Base-by-base conservation (phyloP, 352 stramenopile species). In the Thraustotheca clavata region DNA sequence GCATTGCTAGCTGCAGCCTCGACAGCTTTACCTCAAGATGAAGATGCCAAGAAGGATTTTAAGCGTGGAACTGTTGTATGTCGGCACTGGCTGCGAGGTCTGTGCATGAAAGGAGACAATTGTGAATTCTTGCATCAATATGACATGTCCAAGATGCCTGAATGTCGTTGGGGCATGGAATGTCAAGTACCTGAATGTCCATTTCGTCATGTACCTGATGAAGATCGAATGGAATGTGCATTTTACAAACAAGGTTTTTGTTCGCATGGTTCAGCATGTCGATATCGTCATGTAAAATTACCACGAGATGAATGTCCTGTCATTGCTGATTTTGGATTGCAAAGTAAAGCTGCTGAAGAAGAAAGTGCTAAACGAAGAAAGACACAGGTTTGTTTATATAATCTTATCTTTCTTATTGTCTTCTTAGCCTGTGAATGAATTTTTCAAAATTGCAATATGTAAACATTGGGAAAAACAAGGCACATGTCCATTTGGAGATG, bases 231-330 rank as follows among this genome's bases (percentile, higher is more conserved):
- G 50, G 94, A 98, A 70, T 99, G 96, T 70, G 93, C 96, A 5
- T 99, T 98, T 74, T 99, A 98, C 76, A 92, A 87, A 66, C 94
- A 98, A 71, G 96, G 96, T 31, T 99, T 99, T 79, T 99, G 96
- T 73, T 97, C 95, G 41, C 94, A 99, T 62, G 96, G 96, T 26
- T 88, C 90, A 5, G 98, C 94, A 71, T 99, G 96, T 73, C 87
- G 93, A 40, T 99, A 98, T 67, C 70, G 80, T 70, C 96, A 99
- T 68, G 92, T 98, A 26, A 94, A 96, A 66, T 70, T 96, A 29
- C 90, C 95, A 7, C 80, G 92, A 8, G 83, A 96, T 31, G 95
- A 99, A 69, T 88, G 94, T 31, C 95, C 96, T 0, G 76, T 94
- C 26, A 93, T 91, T 11, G 93, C 94, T 1, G 92, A 98, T 70